Evolutionary conservation across 2,329 filamentous ascomycete species (phyloP), one percentile per base, ranked within the genome.

Genomic region (Pyrenochaeta sp.): DNA sequence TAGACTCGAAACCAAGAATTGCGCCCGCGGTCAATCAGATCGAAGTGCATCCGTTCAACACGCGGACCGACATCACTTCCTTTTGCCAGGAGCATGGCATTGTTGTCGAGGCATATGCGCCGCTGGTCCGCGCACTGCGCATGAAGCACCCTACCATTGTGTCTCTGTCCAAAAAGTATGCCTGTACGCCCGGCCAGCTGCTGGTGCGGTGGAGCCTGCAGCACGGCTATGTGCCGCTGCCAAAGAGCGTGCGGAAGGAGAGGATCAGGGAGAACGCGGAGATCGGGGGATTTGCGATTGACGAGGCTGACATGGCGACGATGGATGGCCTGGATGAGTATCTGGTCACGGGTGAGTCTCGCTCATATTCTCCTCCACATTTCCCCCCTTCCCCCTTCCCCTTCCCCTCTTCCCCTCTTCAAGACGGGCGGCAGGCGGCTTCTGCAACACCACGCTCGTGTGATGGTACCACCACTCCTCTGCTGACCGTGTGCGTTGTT

Each of bases 21-120:
- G 68, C 75, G 7, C 89, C 89, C 0, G 81, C 84, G 1, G 82
- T 93, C 36, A 93, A 93, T 61, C 89, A 94, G 72, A 86, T 92
- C 58, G 68, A 93, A 67, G 81, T 92, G 2, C 88, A 93, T 50
- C 89, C 88, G 0, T 94, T 93, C 80, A 90, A 92, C 67, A 90
- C 87, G 2, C 82, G 86, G 38, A 77, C 76, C 0, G 77, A 79
- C 24, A 90, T 94, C 51, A 80, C 83, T 0, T 77, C 80, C 9
- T 85, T 83, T 56, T 89, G 89, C 61, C 77, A 82, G 43, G 73
- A 81, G 48, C 75, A 92, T 52, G 74, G 76, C 24, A 91, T 94
- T 44, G 73, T 86, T 0, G 79, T 94, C 2, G 84, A 94, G 71
- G 89, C 90, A 0, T 95, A 94, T 55, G 88, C 88, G 6, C 90